These are phyloP conservation scores for Microcyclospora pomicola DNA, from an alignment of 2,329 filamentous ascomycete genomes.

Conservation along the genomic window DNA sequence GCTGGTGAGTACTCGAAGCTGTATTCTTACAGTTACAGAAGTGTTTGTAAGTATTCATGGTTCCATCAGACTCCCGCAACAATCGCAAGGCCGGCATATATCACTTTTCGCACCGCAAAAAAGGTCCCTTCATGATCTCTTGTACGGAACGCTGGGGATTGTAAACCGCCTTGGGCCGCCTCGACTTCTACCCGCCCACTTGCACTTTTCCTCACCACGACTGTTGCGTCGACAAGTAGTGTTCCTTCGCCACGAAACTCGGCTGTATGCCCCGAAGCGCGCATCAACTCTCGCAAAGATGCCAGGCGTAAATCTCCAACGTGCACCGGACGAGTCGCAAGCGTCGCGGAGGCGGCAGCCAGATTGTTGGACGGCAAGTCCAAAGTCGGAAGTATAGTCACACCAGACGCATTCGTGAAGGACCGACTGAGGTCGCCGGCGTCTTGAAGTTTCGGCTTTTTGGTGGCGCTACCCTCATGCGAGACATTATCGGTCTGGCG, in stretches of 20 bases:
- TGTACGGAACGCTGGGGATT: conserved; percentile 23
- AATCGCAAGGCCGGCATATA: conserved; percentile 87
- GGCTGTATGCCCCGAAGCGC: conserved; percentile 65
- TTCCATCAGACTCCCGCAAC: conserved; percentile 47
- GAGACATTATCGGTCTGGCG: conserved; percentile 26
- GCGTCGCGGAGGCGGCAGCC: background rate
- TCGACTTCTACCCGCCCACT: conserved; percentile 74
- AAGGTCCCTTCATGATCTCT: conserved; percentile 50
- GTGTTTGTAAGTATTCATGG: too few relatives aligned
- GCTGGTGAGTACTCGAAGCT: too few relatives aligned
- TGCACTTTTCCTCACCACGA: conserved; percentile 77
- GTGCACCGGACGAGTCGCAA: conserved; percentile 71
- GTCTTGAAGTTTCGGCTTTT: conserved; percentile 40
- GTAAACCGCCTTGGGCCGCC: conserved; percentile 44
- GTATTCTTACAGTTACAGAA: too few relatives aligned
- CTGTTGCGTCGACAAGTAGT: conserved; percentile 72
- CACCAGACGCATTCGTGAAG: conserved; percentile 25
- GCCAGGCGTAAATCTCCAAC: conserved; percentile 86
- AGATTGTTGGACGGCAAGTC: background rate
- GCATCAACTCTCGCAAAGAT: conserved; percentile 74
- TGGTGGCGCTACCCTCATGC: conserved; percentile 32
- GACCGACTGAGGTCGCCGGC: conserved; percentile 48
- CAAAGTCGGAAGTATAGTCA: background rate
- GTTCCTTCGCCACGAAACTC: conserved; percentile 92
- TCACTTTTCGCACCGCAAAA: conserved; percentile 74